phyloP scores from a whole-genome alignment of 1,284 basidiomycete species.

The Tilletia indica region DNA sequence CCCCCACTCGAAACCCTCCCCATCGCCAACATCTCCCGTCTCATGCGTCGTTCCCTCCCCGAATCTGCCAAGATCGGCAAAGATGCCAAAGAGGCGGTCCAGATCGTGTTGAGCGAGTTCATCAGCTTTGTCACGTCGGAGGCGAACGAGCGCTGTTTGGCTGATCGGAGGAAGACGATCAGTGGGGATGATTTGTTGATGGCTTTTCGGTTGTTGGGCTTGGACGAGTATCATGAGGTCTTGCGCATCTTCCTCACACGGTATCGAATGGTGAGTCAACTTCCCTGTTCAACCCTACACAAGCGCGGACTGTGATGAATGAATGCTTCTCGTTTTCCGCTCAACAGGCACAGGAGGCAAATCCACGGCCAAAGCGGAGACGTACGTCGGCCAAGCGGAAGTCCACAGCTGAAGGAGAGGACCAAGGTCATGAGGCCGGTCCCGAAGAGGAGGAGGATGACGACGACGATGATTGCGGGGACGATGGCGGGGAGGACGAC shows the following conservation, averaged over 20 bases:
- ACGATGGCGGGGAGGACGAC: neutral
- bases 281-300: conserved; percentile 25
- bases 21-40: conserved; percentile 89
- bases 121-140: conserved; percentile 91
- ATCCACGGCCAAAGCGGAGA: conserved; percentile 5
- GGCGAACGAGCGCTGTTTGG: conserved; percentile 80
- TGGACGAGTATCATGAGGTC: conserved; percentile 89
- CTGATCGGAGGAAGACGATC: conserved; percentile 82
- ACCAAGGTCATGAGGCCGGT: neutral
- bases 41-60: conserved; percentile 88
- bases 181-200: conserved; percentile 82
- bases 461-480: neutral
- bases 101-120: conserved; percentile 93
- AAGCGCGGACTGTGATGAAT: neutral
- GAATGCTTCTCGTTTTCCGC: neutral
- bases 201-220: conserved; percentile 82
- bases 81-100: conserved; percentile 93
- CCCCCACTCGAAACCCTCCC: conserved; percentile 29
- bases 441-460: neutral
- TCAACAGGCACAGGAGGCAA: conserved; percentile 9
- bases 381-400: neutral
- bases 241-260: conserved; percentile 85
- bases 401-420: neutral
- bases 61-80: conserved; percentile 92
- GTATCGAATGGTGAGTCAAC: conserved; percentile 70